These are phyloP conservation scores for Xylariaceae sp. DNA, from an alignment of 2,329 filamentous ascomycete species.

Conservation along the genomic window DNA sequence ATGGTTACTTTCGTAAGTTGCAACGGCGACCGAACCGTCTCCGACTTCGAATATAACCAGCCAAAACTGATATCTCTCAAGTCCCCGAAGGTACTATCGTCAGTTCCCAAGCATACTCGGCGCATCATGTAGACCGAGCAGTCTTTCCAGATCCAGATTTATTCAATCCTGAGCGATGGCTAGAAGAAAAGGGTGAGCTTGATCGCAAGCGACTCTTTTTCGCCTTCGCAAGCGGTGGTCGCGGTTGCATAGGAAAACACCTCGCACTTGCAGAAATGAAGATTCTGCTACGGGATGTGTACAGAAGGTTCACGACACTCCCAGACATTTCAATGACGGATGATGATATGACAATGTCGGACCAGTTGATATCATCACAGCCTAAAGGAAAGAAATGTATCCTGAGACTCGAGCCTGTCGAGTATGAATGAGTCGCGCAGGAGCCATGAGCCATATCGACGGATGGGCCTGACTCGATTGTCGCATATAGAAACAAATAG, in stretches of 20 bases:
- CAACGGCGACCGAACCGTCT: too few species aligned
- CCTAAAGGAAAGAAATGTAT: slow-evolving; percentile 58
- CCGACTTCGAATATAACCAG: too few species aligned
- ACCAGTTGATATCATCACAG: slow-evolving; percentile 64
- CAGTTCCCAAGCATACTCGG: slow-evolving; percentile 58
- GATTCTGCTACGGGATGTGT: slow-evolving; percentile 58
- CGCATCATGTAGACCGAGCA: slow-evolving; percentile 55
- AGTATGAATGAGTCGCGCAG: background rate
- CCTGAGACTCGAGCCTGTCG: slow-evolving; percentile 39
- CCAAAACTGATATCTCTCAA: too few species aligned
- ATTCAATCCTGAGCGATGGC: slow-evolving; percentile 82
- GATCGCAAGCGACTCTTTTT: slow-evolving; percentile 62
- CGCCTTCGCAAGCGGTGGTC: slow-evolving; percentile 61
- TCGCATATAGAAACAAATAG: too few species aligned
- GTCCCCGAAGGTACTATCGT: slow-evolving; percentile 53
- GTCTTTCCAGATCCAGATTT: slow-evolving; percentile 75
- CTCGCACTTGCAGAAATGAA: slow-evolving; percentile 68
- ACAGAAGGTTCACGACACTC: slow-evolving; percentile 53
- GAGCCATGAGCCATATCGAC: too few species aligned
- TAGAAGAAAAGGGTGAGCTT: slow-evolving; percentile 67
- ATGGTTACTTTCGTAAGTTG: slow-evolving; percentile 40
- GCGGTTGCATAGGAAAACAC: slow-evolving; percentile 64
- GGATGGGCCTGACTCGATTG: too few species aligned
- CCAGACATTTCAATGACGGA: slow-evolving; percentile 51
- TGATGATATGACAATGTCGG: slow-evolving; percentile 59